Conservation (phyloP, 495 filamentous ascomycete genomes). For the Haplographium delicatum region DNA sequence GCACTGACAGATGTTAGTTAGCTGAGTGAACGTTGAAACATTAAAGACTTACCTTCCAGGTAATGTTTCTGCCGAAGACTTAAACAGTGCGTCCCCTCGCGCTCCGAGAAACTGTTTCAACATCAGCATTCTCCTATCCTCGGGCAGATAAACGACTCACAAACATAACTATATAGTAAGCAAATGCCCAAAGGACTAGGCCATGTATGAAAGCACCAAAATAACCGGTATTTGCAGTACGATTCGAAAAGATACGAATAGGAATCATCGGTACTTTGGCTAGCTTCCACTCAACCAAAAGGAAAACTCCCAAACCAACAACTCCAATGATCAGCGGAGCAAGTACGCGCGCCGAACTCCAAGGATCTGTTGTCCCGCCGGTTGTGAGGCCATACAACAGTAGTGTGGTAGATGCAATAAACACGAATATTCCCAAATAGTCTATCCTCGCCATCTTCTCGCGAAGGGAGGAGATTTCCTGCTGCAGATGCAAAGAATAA, state of each 20-base stretch:
- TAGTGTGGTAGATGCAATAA: conserved; percentile 37
- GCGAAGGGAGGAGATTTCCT: conserved; percentile 24
- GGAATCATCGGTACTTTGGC: conserved; percentile 40
- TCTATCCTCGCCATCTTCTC: conserved; percentile 51
- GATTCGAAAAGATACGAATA: conserved; percentile 33
- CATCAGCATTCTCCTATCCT: conserved; percentile 41
- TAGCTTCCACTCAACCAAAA: conserved; percentile 42
- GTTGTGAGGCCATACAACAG: conserved; percentile 47
- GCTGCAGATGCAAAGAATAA: conserved; percentile 32
- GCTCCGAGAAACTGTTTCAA: conserved; percentile 34
- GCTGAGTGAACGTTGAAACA: background rate
- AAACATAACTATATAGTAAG: conserved; percentile 56
- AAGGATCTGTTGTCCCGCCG: conserved; percentile 47
- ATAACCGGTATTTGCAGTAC: conserved; percentile 33
- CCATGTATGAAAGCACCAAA: conserved; percentile 47
- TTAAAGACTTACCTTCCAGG: conserved; percentile 31
- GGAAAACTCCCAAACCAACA: conserved; percentile 33
- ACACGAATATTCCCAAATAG: conserved; percentile 52
- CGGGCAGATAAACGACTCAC: conserved; percentile 58
- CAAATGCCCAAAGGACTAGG: conserved; percentile 37
- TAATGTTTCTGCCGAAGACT: conserved; percentile 54
- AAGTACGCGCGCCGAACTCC: conserved; percentile 47
- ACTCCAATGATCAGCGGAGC: conserved; percentile 50
- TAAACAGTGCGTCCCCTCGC: conserved; percentile 39
- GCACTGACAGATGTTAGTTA: conserved; percentile 27